Evolutionary conservation across 2,329 filamentous ascomycete genomes (phyloP), one percentile per base, ranked within the genome.

Genomic region (Juglanconis juglandina): DNA sequence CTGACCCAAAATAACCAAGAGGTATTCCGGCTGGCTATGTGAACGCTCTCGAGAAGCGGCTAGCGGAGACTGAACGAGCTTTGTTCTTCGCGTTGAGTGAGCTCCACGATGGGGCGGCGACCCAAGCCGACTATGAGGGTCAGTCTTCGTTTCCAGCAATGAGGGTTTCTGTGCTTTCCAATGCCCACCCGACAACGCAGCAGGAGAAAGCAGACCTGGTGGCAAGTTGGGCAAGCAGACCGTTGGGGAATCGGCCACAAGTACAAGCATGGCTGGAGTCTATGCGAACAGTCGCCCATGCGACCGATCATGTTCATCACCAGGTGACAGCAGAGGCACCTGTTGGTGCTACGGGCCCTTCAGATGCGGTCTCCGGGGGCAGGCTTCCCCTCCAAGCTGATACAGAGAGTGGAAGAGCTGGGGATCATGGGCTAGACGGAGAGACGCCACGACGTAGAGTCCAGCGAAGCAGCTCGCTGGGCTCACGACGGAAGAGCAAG

Each of bases 101-200:
- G 59, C 47, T 66, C 50, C 59, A 61, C 64, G 63, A 44, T 63
- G 71, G 61, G 1, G 49, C 44, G 17, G 34, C 53, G 9, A 47
- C 49, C 10, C 47, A 41, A 24, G 73, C 74, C 17, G 77, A 80
- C 60, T 73, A 80, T 34, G 49, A 49, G 4, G 47, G 30, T 34
- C n/a, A 46, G 9, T 10, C 32, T n/a, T 10, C 49, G 17, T 7
- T 33, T 34, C 56, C 47, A 13, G 35, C 50, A n/a, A n/a, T 56
- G 17, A 46, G 24, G 33, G 14, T 13, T n/a, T 56, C 57, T 37
- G 53, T 50, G 49, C 52, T 56, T 10, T 53, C 49, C 6, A 44
- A 13, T n/a, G 33, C 51, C 17, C 44, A 41, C 4, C 41, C 60
- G 17, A 53, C 53, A 11, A 59, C 60, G 35, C 56, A 60, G 37